Conservation (phyloP, 139 green algal species). For the Closterium sp. region DNA sequence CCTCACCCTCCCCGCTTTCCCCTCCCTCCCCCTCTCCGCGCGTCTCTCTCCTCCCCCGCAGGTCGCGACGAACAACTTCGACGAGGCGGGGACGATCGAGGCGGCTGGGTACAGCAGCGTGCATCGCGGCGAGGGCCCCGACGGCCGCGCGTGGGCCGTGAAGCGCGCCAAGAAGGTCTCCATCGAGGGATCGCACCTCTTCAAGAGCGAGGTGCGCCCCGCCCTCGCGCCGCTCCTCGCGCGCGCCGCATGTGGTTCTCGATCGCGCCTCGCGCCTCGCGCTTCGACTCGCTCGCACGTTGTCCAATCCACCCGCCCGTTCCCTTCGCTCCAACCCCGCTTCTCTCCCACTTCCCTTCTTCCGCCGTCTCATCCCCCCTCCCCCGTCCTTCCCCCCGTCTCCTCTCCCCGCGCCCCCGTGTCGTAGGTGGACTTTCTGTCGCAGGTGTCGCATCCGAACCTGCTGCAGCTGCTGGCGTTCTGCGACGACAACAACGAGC, state of each 20-base stretch:
- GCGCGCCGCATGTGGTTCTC: too few relatives aligned
- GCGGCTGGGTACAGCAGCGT: conserved; percentile 38
- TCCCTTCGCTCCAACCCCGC: too few relatives aligned
- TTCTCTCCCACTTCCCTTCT: too few relatives aligned
- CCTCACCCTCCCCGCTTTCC: not conserved
- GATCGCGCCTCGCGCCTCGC: too few relatives aligned
- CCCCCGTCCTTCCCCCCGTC: too few relatives aligned
- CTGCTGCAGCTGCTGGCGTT: conserved; percentile 23
- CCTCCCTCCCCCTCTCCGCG: not conserved
- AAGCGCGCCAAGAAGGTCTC: conserved; percentile 28
- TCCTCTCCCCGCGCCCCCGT: too few relatives aligned
- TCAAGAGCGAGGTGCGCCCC: conserved; percentile 19
- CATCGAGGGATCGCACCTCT: not conserved
- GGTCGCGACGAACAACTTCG: conserved; percentile 30
- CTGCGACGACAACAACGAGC: conserved; percentile 25
- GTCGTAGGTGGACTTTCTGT: conserved; percentile 32
- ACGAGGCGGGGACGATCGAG: conserved; percentile 20
- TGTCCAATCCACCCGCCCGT: too few relatives aligned
- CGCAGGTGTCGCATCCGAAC: conserved; percentile 26
- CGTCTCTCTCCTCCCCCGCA: not conserved
- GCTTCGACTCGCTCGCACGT: too few relatives aligned
- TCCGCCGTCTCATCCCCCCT: too few relatives aligned
- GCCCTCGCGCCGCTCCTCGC: too few relatives aligned
- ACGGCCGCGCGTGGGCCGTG: conserved; percentile 16
- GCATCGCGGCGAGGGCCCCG: conserved; percentile 18